Percentiles rank a stretch among this genome's conserved stretches.
Evolutionary conservation across 2,329 filamentous ascomycete species (phyloP).

Genomic region (Hymenoscyphus occultus): DNA sequence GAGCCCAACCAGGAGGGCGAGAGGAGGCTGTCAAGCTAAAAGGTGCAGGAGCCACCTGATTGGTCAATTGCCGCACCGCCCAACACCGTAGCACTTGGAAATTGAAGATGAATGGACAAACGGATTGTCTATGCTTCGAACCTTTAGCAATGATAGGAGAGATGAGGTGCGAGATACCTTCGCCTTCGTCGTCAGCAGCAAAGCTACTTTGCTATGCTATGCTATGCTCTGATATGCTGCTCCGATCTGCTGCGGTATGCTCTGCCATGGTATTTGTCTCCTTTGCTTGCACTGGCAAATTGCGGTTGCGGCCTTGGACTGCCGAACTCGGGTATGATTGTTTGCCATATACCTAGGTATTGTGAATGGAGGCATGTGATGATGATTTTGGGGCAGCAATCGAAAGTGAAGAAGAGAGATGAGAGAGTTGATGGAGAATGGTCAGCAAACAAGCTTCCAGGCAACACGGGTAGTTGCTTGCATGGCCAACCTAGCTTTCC

Average conservation of each 20-base stretch:
- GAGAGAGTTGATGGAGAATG: background rate
- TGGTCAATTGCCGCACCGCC: background rate
- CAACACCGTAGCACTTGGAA: background rate
- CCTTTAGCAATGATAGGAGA: background rate
- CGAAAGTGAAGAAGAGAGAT: background rate
- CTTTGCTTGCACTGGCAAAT: background rate
- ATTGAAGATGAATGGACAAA: background rate
- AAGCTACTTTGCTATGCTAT: too few relatives aligned
- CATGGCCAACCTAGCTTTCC: too few relatives aligned
- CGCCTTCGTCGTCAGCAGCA: too few relatives aligned
- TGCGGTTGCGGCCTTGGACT: background rate
- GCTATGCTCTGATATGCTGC: too few relatives aligned
- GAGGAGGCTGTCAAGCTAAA: too few relatives aligned
- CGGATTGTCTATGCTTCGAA: background rate
- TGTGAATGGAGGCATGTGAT: background rate
- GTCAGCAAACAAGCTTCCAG: too few relatives aligned
- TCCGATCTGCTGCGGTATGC: too few relatives aligned
- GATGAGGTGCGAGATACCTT: too few relatives aligned
- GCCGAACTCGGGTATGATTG: background rate
- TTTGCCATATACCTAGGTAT: background rate
- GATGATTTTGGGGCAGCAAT: background rate
- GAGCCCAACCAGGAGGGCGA: too few relatives aligned
- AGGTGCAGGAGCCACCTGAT: background rate
- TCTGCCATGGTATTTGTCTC: background rate
- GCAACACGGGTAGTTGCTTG: too few relatives aligned